phyloP scores from a whole-genome alignment of 1,284 basidiomycete genomes.

The Fomitiporia mediterranea region DNA sequence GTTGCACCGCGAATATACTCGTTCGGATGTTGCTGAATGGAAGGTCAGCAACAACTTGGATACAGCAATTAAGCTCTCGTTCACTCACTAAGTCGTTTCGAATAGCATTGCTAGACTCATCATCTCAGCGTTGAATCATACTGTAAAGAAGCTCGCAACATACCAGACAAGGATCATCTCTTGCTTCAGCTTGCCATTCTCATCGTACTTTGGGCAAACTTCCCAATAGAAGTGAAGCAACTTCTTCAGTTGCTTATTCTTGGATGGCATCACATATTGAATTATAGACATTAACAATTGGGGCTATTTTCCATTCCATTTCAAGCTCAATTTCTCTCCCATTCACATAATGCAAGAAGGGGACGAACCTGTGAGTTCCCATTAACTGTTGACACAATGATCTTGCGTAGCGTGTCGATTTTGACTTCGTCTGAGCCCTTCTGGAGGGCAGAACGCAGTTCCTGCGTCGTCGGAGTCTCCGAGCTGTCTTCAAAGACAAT shows the following conservation, averaged over 20 bases:
- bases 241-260: slow-evolving; percentile 98
- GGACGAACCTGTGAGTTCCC: slow-evolving; percentile 75
- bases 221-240: slow-evolving; percentile 99
- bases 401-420: slow-evolving; percentile 93
- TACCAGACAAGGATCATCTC: slow-evolving; percentile 99
- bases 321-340: neutral
- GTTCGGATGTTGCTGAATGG: slow-evolving; percentile 90
- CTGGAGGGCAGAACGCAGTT: slow-evolving; percentile 84
- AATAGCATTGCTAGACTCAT: slow-evolving; percentile 14
- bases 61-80: neutral
- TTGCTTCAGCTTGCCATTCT: slow-evolving; percentile 96
- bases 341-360: slow-evolving; percentile 1
- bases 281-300: slow-evolving; percentile 96
- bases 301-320: slow-evolving; percentile 50
- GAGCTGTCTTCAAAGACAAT: slow-evolving; percentile 76
- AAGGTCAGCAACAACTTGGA: neutral
- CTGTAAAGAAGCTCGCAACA: slow-evolving; percentile 31
- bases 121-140: neutral
- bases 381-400: slow-evolving; percentile 95
- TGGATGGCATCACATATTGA: slow-evolving; percentile 93
- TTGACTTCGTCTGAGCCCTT: slow-evolving; percentile 98
- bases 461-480: slow-evolving; percentile 76
- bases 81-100: slow-evolving; percentile 20
- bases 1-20: slow-evolving; percentile 99
- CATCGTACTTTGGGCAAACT: slow-evolving; percentile 97